Evolutionary conservation across 257 asterid species (phyloP).

Genomic region (Solanum habrochaites): DNA sequence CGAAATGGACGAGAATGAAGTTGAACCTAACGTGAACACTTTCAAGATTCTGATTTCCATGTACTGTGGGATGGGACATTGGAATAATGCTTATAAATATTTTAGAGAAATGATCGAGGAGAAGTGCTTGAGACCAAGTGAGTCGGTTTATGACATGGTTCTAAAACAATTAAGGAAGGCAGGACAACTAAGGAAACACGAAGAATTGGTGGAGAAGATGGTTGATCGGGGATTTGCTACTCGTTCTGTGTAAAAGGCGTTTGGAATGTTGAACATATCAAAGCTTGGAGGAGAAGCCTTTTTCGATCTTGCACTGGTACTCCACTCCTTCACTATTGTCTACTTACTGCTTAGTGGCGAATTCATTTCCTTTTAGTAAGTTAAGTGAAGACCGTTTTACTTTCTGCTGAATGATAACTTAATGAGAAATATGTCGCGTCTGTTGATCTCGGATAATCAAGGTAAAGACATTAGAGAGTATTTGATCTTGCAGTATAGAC

Average conservation of each 20-base stretch:
- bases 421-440: background rate
- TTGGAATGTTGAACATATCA: background rate
- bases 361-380: background rate
- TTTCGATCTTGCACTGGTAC: background rate
- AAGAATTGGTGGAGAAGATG: constrained; percentile 83
- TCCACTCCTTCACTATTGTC: background rate
- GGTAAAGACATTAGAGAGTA: background rate
- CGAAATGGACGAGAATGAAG: constrained; percentile 63
- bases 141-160: constrained; percentile 55
- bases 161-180: constrained; percentile 67
- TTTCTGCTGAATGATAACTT: background rate
- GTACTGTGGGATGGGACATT: constrained; percentile 81
- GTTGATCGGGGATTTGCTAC: constrained; percentile 36
- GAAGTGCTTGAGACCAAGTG: constrained; percentile 53
- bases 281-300: background rate
- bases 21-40: constrained; percentile 75
- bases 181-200: constrained; percentile 81
- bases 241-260: background rate
- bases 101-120: constrained; percentile 80
- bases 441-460: background rate
- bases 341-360: background rate
- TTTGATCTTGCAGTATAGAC: background rate
- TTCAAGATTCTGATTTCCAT: constrained; percentile 55
- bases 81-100: constrained; percentile 71
- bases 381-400: background rate